Evolutionary conservation across 1,139 yeast species (phyloP).

Genomic region (Kodamaea arcana): DNA sequence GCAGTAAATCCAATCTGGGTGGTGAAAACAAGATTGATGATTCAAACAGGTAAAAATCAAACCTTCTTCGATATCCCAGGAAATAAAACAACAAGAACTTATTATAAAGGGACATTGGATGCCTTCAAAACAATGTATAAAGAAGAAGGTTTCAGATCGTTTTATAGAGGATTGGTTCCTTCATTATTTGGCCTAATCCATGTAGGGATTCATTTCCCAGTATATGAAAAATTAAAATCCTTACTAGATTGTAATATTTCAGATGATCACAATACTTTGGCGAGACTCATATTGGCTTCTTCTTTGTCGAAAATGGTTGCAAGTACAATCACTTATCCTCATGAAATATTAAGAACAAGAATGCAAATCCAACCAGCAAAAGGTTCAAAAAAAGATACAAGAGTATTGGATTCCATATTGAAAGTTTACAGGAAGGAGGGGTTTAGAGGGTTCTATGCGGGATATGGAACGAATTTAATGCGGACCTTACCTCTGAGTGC

Average conservation of each 20-base stretch:
- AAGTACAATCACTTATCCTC: slow-evolving; percentile 88
- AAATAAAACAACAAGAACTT: slow-evolving; percentile 19
- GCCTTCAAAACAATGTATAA: slow-evolving; percentile 76
- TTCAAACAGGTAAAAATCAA: slow-evolving; percentile 60
- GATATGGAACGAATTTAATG: slow-evolving; percentile 78
- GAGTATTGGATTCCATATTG: slow-evolving; percentile 24
- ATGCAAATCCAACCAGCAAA: slow-evolving; percentile 56
- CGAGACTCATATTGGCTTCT: slow-evolving; percentile 59
- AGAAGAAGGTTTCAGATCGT: slow-evolving; percentile 78
- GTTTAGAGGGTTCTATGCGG: slow-evolving; percentile 79
- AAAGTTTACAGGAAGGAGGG: slow-evolving; percentile 71
- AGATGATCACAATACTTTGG: slow-evolving; percentile 32
- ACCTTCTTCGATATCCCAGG: slow-evolving; percentile 28
- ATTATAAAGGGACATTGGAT: slow-evolving; percentile 76
- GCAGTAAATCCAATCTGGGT: slow-evolving; percentile 97
- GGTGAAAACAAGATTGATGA: slow-evolving; percentile 88
- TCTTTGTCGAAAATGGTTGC: slow-evolving; percentile 86
- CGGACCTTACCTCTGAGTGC: slow-evolving; percentile 96
- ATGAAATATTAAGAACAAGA: slow-evolving; percentile 89
- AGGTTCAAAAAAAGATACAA: slow-evolving; percentile 10
- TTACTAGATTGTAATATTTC: slow-evolving; percentile 31
- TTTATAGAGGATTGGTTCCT: slow-evolving; percentile 87
- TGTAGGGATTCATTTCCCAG: slow-evolving; percentile 96
- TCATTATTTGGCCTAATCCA: slow-evolving; percentile 87
- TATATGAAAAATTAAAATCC: slow-evolving; percentile 77